Evolutionary conservation across 164 flowering plant species (phyloP), one percentile per base, ranked within the genome.

Genomic region (Santalum album): DNA sequence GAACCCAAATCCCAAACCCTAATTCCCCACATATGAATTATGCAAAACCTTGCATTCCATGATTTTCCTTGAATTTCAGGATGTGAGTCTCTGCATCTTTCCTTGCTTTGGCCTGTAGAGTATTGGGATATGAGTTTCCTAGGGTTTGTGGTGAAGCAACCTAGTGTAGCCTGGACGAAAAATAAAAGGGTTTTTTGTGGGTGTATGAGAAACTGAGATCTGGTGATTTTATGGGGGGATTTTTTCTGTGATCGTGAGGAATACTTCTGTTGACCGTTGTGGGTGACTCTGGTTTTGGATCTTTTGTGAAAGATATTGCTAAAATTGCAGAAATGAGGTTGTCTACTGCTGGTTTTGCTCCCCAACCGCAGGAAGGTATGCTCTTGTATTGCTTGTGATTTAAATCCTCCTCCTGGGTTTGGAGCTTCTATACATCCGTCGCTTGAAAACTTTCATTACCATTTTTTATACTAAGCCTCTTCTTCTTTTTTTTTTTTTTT

Each of bases 331-430:
- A 64, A 54, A 86, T 83, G 95, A 86, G 85, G 76, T 78, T 79
- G 18, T 75, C 86, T 48, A 55, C 86, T 16, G 68, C 81, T 72
- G 78, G 87, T 46, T 81, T 83, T 57, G 58, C 65, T 71, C 84
- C 73, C 35, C 90, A 79, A 64, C n/a, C 71, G 18, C 84, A 76
- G 45, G 86, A 86, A 80, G 95, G 90, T 83, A 74, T n/a, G n/a
- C n/a, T n/a, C n/a, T n/a, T n/a, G n/a, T n/a, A 53, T 45, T 3
- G 34, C 34, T n/a, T n/a, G 20, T n/a, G n/a, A n/a, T n/a, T n/a
- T n/a, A n/a, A n/a, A n/a, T n/a, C n/a, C n/a, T n/a, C n/a, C 34
- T 12, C 25, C 19, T 23, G 60, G 58, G 21, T 40, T 44, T 46
- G 12, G n/a, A 22, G 20, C 26, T 22, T 21, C 21, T 17, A 39